Conservation (phyloP, 148 eudicot species). For the Rhododendron kiyosumense region DNA sequence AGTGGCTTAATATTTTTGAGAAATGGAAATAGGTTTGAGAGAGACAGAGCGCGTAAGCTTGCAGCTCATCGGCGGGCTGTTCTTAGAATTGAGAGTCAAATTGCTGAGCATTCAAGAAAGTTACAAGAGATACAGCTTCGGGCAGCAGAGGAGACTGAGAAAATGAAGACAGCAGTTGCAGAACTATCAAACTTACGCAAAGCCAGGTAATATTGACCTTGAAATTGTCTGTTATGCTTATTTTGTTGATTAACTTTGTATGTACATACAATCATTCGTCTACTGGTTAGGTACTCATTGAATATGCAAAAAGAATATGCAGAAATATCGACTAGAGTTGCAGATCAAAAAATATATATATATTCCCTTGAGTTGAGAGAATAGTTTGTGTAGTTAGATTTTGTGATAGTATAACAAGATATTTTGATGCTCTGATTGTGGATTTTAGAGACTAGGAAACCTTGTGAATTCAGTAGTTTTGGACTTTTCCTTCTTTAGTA, state of each 20-base stretch:
- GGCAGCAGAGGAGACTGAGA: constrained; percentile 41
- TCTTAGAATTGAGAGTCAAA: constrained; percentile 60
- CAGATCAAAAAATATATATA: too few species aligned
- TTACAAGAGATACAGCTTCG: constrained; percentile 33
- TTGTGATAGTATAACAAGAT: not conserved
- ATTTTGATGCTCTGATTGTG: not conserved
- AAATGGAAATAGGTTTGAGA: constrained; percentile 53
- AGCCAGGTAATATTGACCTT: constrained; percentile 48
- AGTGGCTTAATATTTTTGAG: not conserved
- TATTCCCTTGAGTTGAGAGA: not conserved
- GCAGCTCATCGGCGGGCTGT: constrained; percentile 61
- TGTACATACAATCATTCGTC: not conserved
- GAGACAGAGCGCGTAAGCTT: constrained; percentile 47
- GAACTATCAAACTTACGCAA: constrained; percentile 49
- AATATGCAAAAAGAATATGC: not conserved
- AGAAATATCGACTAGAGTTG: not conserved
- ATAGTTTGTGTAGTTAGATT: not conserved
- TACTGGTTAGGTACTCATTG: not conserved
- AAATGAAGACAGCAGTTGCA: constrained; percentile 30
- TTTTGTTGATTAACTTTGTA: not conserved
- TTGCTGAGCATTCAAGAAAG: constrained; percentile 42
- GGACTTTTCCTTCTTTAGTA: not conserved
- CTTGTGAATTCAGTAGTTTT: not conserved
- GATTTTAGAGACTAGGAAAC: not conserved
- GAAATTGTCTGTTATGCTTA: not conserved